Evolutionary conservation across 2,329 filamentous ascomycete species (phyloP).

Genomic region (Fusarium beomiforme): DNA sequence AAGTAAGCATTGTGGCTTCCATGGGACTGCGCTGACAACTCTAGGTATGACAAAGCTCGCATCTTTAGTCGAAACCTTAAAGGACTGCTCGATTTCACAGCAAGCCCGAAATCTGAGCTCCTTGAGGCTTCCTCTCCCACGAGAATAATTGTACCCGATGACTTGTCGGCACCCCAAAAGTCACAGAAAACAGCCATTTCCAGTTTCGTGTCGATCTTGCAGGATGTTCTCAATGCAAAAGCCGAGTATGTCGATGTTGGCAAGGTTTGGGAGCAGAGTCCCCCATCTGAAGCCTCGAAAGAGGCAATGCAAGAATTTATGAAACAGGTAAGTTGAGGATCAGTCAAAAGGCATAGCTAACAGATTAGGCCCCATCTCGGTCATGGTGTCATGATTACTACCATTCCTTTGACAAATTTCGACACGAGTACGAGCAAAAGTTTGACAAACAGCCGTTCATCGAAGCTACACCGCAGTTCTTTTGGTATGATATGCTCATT

Average conservation of each 20-base stretch:
- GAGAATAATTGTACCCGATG: constrained; percentile 42
- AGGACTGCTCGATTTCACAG: constrained; percentile 37
- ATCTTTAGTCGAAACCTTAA: constrained; percentile 41
- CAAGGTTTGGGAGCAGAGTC: constrained; percentile 28
- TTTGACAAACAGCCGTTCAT: constrained; percentile 41
- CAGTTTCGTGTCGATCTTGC: constrained; percentile 41
- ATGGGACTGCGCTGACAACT: neutral
- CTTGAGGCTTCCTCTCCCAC: neutral
- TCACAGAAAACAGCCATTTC: constrained; percentile 16
- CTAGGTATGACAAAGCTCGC: constrained; percentile 35
- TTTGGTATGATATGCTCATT: constrained; percentile 41
- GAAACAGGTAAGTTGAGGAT: constrained; percentile 37
- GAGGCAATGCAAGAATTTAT: constrained; percentile 43
- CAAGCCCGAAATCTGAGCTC: neutral
- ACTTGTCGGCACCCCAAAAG: constrained; percentile 28
- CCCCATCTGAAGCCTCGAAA: neutral
- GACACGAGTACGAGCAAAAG: constrained; percentile 36
- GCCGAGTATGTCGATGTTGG: constrained; percentile 30
- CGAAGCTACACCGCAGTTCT: constrained; percentile 43
- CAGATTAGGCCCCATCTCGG: constrained; percentile 43
- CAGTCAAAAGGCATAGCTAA: constrained; percentile 1
- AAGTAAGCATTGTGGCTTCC: neutral
- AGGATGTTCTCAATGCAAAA: constrained; percentile 22
- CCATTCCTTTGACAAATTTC: constrained; percentile 44
- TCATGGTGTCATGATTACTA: constrained; percentile 49